These are phyloP conservation scores for Magnaporthiopsis incrustans DNA, from an alignment of 2,329 filamentous ascomycete species.

Conservation along the genomic window DNA sequence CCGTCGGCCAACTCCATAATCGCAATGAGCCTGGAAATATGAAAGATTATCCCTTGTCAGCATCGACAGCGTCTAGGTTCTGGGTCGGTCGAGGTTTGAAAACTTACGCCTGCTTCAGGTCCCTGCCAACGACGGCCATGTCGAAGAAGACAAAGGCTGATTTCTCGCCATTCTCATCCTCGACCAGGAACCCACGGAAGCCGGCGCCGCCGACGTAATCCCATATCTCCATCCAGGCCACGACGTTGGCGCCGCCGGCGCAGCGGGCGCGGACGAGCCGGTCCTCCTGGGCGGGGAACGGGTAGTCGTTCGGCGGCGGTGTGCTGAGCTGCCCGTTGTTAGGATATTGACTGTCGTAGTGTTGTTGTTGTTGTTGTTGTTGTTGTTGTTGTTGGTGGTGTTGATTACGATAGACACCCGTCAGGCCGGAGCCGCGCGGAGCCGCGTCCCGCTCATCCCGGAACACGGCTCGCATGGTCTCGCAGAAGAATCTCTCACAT, in stretches of 20 bases:
- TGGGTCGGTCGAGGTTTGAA: neutral
- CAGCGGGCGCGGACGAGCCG: slow-evolving; percentile 16
- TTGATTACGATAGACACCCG: slow-evolving; percentile 55
- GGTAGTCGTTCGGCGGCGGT: slow-evolving; percentile 37
- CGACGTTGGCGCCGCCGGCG: slow-evolving; percentile 28
- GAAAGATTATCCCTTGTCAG: slow-evolving; percentile 13
- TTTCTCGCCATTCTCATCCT: slow-evolving; percentile 49
- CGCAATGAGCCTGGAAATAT: slow-evolving; percentile 63
- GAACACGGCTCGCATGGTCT: slow-evolving; percentile 89
- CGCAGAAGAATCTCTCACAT: slow-evolving; percentile 99
- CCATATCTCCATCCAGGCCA: slow-evolving; percentile 69
- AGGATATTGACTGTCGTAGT: slow-evolving; percentile 14
- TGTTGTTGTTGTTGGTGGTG: slow-evolving; percentile 10
- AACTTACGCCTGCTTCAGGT: slow-evolving; percentile 80
- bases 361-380: slow-evolving; percentile 11
- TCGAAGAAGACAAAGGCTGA: slow-evolving; percentile 87
- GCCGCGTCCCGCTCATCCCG: slow-evolving; percentile 84
- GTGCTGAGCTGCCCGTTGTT: slow-evolving; percentile 24
- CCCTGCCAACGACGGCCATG: slow-evolving; percentile 56
- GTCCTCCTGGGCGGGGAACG: slow-evolving; percentile 21
- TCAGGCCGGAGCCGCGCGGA: slow-evolving; percentile 75
- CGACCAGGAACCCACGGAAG: slow-evolving; percentile 78
- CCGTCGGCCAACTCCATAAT: slow-evolving; percentile 80
- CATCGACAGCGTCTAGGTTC: neutral
- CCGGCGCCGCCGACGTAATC: slow-evolving; percentile 78